Evolutionary conservation across 192 early-diverging fungal genomes (phyloP), one percentile per base, ranked within the genome.

Genomic region (Lobosporangium transversale): DNA sequence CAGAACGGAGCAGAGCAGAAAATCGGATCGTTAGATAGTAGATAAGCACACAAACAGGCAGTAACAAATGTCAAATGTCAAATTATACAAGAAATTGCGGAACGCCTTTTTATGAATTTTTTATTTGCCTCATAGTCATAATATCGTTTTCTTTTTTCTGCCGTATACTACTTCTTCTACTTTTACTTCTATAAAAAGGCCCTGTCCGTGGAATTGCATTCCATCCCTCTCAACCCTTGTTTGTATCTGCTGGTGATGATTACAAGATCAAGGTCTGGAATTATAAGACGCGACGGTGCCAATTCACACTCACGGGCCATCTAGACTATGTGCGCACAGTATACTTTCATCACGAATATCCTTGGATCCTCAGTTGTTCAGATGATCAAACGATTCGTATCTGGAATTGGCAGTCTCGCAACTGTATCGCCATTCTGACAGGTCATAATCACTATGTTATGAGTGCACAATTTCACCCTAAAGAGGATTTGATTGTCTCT

Each of bases 221-320:
- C 80, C 98, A 99, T 60, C 92, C 91, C 7, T 93, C 94, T 1
- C 96, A 98, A 73, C 95, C 96, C 30, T 83, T 99, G 12, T 99
- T 99, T 80, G 98, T 97, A 5, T 96, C 96, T 33, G 97, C 95
- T 33, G 98, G 95, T 58, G 98, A 99, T 75, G 98, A 99, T 82
- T 97, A 98, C 88, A 99, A 98, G 82, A 95, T 99, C 73, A 97
- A 97, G 82, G 95, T 99, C 18, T 99, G 98, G 98, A 98, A 98
- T 86, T 94, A 97, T 88, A 98, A 98, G 82, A 94, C 91, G 48
- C 89, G 95, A 17, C 92, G 95, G 66, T 99, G 96, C 74, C 84
- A 95, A 30, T 99, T 97, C 64, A 98, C 98, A 21, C 86, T 99
- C 35, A 95, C 94, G 45, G 98, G 98, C 6, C 98, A 99, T 85